These are phyloP conservation scores for Candida nanaspora DNA, from an alignment of 805 yeast genomes.

Conservation along the genomic window DNA sequence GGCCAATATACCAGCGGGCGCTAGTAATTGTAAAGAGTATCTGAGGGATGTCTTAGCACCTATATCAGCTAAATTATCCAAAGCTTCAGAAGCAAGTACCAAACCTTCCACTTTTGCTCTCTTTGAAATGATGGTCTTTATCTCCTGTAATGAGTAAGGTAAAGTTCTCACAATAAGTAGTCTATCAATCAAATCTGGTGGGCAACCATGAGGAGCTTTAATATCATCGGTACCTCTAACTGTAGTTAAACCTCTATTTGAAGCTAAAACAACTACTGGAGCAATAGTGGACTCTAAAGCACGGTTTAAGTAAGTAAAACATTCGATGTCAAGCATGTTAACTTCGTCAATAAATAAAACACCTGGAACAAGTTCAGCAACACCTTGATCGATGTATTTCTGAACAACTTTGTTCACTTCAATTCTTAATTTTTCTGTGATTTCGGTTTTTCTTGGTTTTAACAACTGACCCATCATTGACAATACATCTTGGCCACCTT, in stretches of 20 bases:
- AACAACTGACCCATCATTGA: conserved; percentile 96
- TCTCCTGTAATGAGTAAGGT: conserved; percentile 81
- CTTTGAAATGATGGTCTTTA: conserved; percentile 71
- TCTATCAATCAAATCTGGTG: conserved; percentile 90
- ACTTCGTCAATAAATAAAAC: conserved; percentile 97
- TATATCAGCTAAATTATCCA: conserved; percentile 62
- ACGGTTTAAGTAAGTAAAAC: conserved; percentile 88
- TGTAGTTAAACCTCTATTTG: conserved; percentile 89
- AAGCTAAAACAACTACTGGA: conserved; percentile 92
- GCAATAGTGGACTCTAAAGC: conserved; percentile 90
- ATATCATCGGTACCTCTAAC: conserved; percentile 86
- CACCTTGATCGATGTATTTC: conserved; percentile 95
- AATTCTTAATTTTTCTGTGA: conserved; percentile 87
- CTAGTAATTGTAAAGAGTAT: conserved; percentile 82
- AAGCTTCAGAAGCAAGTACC: conserved; percentile 58
- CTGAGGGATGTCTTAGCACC: conserved; percentile 80
- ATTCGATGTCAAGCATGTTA: conserved; percentile 96
- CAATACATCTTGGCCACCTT: conserved; percentile 89
- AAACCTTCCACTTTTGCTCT: conserved; percentile 75
- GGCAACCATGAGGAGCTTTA: conserved; percentile 92
- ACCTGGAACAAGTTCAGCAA: conserved; percentile 97
- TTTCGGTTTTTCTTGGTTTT: conserved; percentile 94
- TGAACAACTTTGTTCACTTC: conserved; percentile 95
- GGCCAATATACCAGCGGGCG: conserved; percentile 85
- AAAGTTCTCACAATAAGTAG: conserved; percentile 85